These are phyloP conservation scores for Paulownia fortunei DNA, from an alignment of 257 asterid genomes.

Conservation along the genomic window DNA sequence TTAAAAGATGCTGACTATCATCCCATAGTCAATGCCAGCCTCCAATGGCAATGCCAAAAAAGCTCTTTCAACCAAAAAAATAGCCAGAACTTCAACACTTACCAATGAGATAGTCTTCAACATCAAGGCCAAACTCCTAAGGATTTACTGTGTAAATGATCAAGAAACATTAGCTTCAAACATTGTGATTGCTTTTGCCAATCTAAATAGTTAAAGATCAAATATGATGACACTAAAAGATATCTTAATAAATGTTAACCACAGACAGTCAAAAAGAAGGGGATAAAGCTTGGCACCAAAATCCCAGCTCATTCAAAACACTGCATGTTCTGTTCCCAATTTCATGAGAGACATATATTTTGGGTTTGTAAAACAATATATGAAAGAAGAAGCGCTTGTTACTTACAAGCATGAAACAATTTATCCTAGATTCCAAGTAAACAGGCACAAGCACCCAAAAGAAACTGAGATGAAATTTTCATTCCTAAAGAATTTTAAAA, in stretches of 20 bases:
- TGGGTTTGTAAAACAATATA: not conserved
- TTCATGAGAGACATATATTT: not conserved
- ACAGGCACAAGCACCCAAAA: not conserved
- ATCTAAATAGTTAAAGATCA: too few species aligned
- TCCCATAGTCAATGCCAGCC: too few species aligned
- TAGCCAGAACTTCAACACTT: constrained; percentile 27
- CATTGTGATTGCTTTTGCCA: not conserved
- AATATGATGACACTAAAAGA: too few species aligned
- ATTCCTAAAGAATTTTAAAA: too few species aligned
- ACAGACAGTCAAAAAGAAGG: not conserved
- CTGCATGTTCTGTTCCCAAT: not conserved
- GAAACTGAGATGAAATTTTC: not conserved
- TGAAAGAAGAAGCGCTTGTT: not conserved
- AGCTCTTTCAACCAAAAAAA: too few species aligned
- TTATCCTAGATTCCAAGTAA: not conserved
- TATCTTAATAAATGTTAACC: too few species aligned
- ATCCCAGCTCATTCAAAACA: not conserved
- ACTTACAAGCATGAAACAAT: not conserved
- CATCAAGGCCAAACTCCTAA: constrained; percentile 68
- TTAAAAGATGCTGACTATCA: too few species aligned
- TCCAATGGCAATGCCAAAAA: too few species aligned
- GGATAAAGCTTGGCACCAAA: not conserved
- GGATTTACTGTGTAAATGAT: constrained; percentile 49
- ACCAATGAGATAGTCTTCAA: constrained; percentile 78
- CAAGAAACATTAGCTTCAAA: constrained; percentile 16